These are phyloP conservation scores for Russula virescens DNA, from an alignment of 768 basidiomycete genomes.

Conservation along the genomic window DNA sequence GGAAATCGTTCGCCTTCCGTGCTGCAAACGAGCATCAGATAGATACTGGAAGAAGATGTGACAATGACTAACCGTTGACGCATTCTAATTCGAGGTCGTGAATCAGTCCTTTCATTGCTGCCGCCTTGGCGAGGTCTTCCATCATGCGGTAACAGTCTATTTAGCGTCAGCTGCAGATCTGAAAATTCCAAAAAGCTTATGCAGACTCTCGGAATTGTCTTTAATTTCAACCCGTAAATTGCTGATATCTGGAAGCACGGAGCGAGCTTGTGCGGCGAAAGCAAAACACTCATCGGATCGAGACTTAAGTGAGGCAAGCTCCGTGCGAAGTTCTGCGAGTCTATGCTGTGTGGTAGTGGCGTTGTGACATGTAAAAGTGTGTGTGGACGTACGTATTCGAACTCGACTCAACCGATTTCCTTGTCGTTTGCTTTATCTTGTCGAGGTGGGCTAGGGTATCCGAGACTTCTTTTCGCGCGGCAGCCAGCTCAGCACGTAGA, in stretches of 20 bases:
- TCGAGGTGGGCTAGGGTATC: conserved; percentile 9
- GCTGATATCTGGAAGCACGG: conserved; percentile 15
- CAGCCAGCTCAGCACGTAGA: conserved; percentile 12
- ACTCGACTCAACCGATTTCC: conserved; percentile 8
- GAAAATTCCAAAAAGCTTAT: background rate
- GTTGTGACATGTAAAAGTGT: background rate
- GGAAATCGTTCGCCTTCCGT: conserved; percentile 24
- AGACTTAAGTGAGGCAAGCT: conserved; percentile 18
- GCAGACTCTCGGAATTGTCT: conserved; percentile 16
- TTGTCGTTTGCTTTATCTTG: conserved; percentile 15
- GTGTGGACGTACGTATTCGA: conserved; percentile 12
- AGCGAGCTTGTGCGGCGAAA: conserved; percentile 20
- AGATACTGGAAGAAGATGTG: background rate
- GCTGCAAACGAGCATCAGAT: conserved; percentile 4
- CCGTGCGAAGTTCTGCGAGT: conserved; percentile 15
- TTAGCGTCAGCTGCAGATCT: background rate
- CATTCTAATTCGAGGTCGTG: conserved; percentile 18
- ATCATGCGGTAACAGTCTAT: conserved; percentile 15
- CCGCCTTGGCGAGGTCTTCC: conserved; percentile 12
- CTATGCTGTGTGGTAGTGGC: conserved; percentile 7
- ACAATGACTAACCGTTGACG: conserved; percentile 7
- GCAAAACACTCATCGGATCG: conserved; percentile 21
- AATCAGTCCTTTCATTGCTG: conserved; percentile 16
- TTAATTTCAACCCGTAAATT: conserved; percentile 15
- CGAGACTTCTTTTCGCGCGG: background rate